phyloP scores from a whole-genome alignment of 73 alveolate species.

The Effrenium voratum region DNA sequence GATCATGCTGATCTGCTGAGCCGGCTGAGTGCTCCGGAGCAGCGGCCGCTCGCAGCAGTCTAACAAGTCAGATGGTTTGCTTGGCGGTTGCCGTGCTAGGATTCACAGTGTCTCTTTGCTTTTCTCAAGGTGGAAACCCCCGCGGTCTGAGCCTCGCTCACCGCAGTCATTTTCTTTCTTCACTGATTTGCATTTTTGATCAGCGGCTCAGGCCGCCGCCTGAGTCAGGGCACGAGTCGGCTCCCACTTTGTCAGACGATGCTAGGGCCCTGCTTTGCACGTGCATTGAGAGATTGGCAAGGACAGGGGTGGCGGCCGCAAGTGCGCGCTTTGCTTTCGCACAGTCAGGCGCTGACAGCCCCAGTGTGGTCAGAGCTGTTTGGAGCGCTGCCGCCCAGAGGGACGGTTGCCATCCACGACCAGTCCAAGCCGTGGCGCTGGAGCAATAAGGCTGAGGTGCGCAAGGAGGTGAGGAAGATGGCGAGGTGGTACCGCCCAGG shows the following conservation, averaged over 20 bases:
- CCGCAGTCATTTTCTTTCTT: too few species aligned
- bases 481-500: not conserved
- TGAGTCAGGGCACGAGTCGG: too few species aligned
- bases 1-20: not conserved
- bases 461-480: not conserved
- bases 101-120: too few species aligned
- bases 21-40: not conserved
- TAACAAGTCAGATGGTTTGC: not conserved
- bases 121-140: too few species aligned
- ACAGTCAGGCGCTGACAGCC: not conserved
- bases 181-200: too few species aligned
- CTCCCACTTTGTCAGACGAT: not conserved
- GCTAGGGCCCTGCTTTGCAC: not conserved
- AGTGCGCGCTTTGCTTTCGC: not conserved
- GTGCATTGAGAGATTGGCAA: not conserved
- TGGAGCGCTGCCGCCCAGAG: not conserved
- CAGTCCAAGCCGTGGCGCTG: not conserved
- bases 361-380: not conserved
- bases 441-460: not conserved
- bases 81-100: not conserved
- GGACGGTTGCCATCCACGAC: not conserved
- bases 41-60: too few species aligned
- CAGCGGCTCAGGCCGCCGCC: too few species aligned
- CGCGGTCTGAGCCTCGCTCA: too few species aligned
- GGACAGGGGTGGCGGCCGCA: not conserved